Evolutionary conservation across 305 asterid species (phyloP).

Genomic region (Fraxinus sp.): DNA sequence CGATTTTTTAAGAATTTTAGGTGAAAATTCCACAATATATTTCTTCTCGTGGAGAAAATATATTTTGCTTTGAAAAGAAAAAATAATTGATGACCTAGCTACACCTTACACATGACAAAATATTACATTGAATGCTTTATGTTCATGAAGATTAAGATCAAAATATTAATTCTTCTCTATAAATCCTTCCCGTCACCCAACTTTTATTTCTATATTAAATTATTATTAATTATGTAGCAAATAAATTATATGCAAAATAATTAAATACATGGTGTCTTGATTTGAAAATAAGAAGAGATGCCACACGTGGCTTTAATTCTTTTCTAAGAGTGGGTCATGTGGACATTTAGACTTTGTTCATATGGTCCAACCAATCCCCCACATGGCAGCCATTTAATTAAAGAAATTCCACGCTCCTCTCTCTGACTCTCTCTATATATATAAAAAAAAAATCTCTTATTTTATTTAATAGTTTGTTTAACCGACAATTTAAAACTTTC

Average conservation of each 20-base stretch:
- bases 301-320: conserved; percentile 28
- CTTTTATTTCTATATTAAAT: background rate
- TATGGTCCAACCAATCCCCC: conserved; percentile 36
- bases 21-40: background rate
- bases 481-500: background rate
- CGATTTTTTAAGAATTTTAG: background rate
- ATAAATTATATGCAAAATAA: background rate
- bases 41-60: background rate
- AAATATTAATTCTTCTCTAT: background rate
- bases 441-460: background rate
- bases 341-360: conserved; percentile 23
- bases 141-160: background rate
- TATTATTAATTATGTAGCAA: background rate
- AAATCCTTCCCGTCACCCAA: background rate
- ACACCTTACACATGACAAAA: background rate
- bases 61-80: background rate
- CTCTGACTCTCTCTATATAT: too few relatives aligned
- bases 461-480: background rate
- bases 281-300: background rate
- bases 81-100: background rate
- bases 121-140: background rate
- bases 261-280: background rate
- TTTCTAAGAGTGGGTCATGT: conserved; percentile 17
- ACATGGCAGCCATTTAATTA: conserved; percentile 24
- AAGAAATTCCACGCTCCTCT: conserved; percentile 9